A percentile compares a stretch with the other conserved stretches of the same genome.
These are phyloP conservation scores for Juglanconis oblonga DNA, from an alignment of 2,329 filamentous ascomycete genomes.

Conservation along the genomic window DNA sequence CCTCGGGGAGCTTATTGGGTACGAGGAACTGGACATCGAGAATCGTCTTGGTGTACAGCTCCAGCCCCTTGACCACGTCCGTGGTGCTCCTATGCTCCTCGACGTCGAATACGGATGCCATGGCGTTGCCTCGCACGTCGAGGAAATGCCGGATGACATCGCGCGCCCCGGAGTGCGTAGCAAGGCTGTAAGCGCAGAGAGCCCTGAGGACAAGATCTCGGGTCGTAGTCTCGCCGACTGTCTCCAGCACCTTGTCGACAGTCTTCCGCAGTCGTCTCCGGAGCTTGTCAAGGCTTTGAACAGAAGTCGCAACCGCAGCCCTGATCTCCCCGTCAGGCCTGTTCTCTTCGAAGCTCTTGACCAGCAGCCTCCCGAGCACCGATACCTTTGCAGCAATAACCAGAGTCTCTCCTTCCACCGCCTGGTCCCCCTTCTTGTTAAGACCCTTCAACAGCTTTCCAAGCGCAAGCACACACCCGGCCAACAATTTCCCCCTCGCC, in stretches of 20 bases:
- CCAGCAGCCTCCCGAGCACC: conserved; percentile 71
- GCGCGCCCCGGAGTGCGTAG: conserved; percentile 73
- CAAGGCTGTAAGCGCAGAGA: conserved; percentile 78
- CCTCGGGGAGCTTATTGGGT: conserved; percentile 67
- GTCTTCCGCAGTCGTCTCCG: conserved; percentile 62
- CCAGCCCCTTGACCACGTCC: conserved; percentile 62
- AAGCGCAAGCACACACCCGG: conserved; percentile 48
- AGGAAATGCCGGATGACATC: conserved; percentile 81
- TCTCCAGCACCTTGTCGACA: conserved; percentile 67
- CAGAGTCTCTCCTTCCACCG: conserved; percentile 45
- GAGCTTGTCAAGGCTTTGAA: conserved; percentile 60
- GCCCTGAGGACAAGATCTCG: conserved; percentile 63
- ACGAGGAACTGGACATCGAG: conserved; percentile 74
- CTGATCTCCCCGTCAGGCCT: conserved; percentile 30
- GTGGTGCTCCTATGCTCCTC: conserved; percentile 39
- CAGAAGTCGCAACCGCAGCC: conserved; percentile 54
- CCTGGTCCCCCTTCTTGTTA: conserved; percentile 23
- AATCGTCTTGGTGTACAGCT: conserved; percentile 73
- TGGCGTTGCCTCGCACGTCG: conserved; percentile 65
- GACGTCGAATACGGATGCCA: conserved; percentile 59
- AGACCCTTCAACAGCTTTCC: conserved; percentile 46
- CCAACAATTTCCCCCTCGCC: conserved; percentile 48
- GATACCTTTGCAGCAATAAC: conserved; percentile 67
- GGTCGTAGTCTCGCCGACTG: conserved; percentile 51
- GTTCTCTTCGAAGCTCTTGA: conserved; percentile 65